Percentiles rank a stretch among this genome's conserved stretches.
Evolutionary conservation across 495 filamentous ascomycete genomes (phyloP).

Genomic region (Podospora pseudocomata): DNA sequence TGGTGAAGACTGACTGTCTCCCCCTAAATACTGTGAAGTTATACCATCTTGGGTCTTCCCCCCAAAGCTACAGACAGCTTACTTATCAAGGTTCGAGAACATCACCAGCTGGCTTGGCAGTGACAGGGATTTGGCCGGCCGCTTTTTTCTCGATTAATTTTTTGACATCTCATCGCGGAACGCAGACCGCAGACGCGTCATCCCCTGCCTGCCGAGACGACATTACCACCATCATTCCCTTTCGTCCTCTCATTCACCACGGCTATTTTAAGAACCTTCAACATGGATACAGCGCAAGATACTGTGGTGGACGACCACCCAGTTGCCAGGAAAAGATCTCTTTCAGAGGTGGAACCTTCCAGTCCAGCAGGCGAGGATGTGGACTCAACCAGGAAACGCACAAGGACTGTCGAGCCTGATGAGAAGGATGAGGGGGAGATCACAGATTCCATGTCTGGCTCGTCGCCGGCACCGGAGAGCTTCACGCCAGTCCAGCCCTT

Average conservation of each 20-base stretch:
- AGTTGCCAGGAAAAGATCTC: background rate
- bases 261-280: background rate
- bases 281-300: background rate
- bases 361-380: background rate
- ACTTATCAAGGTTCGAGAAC: background rate
- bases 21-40: too few species aligned
- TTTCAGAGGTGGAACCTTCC: background rate
- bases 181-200: background rate
- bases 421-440: conserved; percentile 21
- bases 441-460: conserved; percentile 25
- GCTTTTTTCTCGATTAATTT: background rate
- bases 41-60: too few species aligned
- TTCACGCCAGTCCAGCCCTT: background rate
- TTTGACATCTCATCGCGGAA: background rate
- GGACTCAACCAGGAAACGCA: background rate
- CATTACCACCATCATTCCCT: background rate
- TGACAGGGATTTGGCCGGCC: background rate
- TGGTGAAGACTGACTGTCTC: too few species aligned
- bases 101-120: conserved; percentile 1
- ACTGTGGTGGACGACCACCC: background rate
- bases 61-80: too few species aligned
- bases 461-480: conserved; percentile 6
- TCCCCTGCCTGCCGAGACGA: background rate
- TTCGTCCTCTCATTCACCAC: background rate
- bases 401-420: background rate